phyloP scores from a whole-genome alignment of 305 asterid genomes.

The Solanum aculeatissimum region DNA sequence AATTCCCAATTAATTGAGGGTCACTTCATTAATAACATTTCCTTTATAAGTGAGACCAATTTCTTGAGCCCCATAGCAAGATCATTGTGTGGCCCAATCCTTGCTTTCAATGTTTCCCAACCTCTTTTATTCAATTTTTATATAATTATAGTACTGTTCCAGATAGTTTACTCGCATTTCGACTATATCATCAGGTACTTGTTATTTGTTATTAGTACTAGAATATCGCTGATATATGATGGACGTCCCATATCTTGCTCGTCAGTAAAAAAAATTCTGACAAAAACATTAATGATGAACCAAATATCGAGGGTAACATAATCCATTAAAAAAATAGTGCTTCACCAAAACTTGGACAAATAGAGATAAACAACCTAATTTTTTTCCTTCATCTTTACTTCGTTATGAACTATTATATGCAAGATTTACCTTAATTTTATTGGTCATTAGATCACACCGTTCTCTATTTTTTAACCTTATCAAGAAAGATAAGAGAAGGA shows the following conservation, averaged over 20 bases:
- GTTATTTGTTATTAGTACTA: background rate
- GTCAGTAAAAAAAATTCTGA: background rate
- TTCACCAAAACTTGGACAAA: background rate
- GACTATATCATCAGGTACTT: background rate
- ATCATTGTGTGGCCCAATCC: conserved; percentile 14
- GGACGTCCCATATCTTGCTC: background rate
- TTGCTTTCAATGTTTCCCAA: background rate
- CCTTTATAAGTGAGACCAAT: conserved; percentile 28
- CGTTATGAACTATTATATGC: background rate
- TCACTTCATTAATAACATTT: background rate
- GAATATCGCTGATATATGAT: background rate
- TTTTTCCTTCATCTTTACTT: background rate
- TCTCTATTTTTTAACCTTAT: background rate
- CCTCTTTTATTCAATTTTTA: background rate
- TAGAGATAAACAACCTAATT: background rate
- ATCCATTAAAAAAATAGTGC: background rate
- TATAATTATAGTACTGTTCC: background rate
- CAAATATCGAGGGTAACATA: background rate
- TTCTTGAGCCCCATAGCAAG: conserved; percentile 33
- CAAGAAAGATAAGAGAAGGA: background rate
- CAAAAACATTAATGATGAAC: background rate
- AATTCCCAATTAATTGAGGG: background rate
- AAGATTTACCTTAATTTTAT: background rate
- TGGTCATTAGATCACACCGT: background rate
- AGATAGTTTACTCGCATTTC: accelerated